Conservation (phyloP, 805 yeast genomes). For the Grigorovia transvaalensis region DNA sequence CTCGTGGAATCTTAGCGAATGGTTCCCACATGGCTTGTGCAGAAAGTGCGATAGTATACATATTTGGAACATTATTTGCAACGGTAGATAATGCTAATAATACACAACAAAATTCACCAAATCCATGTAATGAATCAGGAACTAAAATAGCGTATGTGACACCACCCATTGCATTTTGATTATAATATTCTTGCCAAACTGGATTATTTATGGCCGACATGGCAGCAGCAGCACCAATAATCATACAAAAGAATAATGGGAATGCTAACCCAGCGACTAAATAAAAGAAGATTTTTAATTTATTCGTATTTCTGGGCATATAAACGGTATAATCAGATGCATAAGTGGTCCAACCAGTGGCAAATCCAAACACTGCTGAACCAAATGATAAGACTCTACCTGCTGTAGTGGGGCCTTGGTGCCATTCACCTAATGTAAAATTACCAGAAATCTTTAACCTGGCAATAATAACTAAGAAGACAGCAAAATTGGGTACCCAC, state of each 20-base stretch:
- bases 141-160: constrained; percentile 69
- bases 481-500: constrained; percentile 72
- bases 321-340: constrained; percentile 89
- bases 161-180: constrained; percentile 60
- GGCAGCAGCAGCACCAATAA: constrained; percentile 78
- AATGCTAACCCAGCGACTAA: constrained; percentile 50
- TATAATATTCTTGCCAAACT: constrained; percentile 41
- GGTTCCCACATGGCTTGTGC: constrained; percentile 77
- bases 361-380: constrained; percentile 74
- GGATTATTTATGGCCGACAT: constrained; percentile 46
- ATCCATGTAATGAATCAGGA: constrained; percentile 68
- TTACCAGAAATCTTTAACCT: constrained; percentile 58
- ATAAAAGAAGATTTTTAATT: constrained; percentile 48
- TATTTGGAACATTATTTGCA: constrained; percentile 84
- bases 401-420: constrained; percentile 55
- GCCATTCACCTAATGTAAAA: constrained; percentile 43
- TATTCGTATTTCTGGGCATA: constrained; percentile 57
- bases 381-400: constrained; percentile 74
- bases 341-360: constrained; percentile 92
- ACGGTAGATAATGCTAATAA: constrained; percentile 74
- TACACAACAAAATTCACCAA: constrained; percentile 84
- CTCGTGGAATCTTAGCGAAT: constrained; percentile 67
- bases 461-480: constrained; percentile 68
- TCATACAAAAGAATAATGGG: constrained; percentile 63
- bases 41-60: constrained; percentile 80